Evolutionary conservation across 176 grass and related monocot species (phyloP), one percentile per base, ranked within the genome.

Genomic region (Lolium perenne): DNA sequence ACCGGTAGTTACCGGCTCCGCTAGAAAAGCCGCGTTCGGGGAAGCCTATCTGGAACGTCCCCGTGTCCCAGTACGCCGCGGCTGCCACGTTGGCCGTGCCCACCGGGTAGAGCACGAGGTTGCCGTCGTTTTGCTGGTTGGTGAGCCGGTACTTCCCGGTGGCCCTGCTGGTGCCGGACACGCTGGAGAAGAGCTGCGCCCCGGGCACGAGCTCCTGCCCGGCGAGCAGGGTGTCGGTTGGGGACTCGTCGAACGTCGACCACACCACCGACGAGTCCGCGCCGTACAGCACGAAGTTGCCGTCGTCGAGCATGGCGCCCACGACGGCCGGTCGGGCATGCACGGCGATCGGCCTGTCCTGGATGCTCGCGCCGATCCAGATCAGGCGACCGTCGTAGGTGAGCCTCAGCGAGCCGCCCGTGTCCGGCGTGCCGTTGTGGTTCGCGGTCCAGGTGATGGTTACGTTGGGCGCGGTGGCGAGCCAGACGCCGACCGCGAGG

Each of bases 111-210:
- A 68, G 15, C 32, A 68, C 65, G 26, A 68, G 65, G 32, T 68
- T 68, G 65, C 16, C 65, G 15, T 68, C 65, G 15, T 4, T 2
- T 38, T 38, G 65, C 65, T 68, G 65, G 32, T 68, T 68, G 65
- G 7, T 17, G 32, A 68, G 65, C 65, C 65, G 32, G 65, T 68
- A 68, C 65, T 68, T 68, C 15, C 65, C 65, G 2, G 26, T 8
- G 29, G 65, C 65, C 65, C 7, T 68, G 32, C 9, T 68, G 65
- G 29, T 18, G 32, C 38, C 65, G 32, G 65, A 68, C 32, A 68
- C 32, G 65, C 65, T 38, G 32, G 29, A 68, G 65, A 68, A 68
- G 65, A 68, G 65, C 65, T 68, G 32, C 7, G 32, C 65, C 32
- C 2, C 65, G 32, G 65, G 65, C 14, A 68, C 32, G 32, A 68